A percentile compares a stretch with the other conserved stretches of the same genome.
These are phyloP conservation scores for Paratinospora sagittata DNA, from an alignment of 164 flowering plant species.

Conservation along the genomic window DNA sequence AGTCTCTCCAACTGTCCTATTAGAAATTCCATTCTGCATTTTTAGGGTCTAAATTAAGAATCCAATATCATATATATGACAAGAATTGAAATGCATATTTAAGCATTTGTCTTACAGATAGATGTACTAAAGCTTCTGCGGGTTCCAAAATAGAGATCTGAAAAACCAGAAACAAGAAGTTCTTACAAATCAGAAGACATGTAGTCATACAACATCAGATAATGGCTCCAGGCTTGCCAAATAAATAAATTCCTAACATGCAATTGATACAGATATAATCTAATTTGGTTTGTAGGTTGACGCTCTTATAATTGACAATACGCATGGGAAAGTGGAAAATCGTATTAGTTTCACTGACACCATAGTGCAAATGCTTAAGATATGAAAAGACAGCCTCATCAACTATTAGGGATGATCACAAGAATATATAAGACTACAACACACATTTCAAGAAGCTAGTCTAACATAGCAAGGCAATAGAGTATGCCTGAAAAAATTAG, in stretches of 20 bases:
- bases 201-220: neutral
- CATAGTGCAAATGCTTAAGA: neutral
- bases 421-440: neutral
- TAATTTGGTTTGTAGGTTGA: neutral
- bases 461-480: neutral
- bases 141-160: conserved; percentile 50
- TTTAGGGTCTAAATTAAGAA: conserved; percentile 17
- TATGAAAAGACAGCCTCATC: neutral
- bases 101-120: conserved; percentile 52
- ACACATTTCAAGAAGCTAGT: neutral
- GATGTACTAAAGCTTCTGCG: conserved; percentile 49
- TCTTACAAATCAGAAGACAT: neutral
- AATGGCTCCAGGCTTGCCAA: neutral
- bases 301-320: neutral
- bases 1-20: conserved; percentile 92
- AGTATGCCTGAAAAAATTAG: conserved; percentile 8
- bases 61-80: neutral
- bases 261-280: neutral
- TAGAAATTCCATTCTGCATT: conserved; percentile 72
- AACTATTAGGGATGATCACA: neutral
- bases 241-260: neutral
- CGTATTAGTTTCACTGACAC: neutral
- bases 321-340: neutral
- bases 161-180: conserved; percentile 7
- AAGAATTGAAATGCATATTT: neutral